Conservation (phyloP, 768 basidiomycete genomes). For the Boletus subcaerulescens region DNA sequence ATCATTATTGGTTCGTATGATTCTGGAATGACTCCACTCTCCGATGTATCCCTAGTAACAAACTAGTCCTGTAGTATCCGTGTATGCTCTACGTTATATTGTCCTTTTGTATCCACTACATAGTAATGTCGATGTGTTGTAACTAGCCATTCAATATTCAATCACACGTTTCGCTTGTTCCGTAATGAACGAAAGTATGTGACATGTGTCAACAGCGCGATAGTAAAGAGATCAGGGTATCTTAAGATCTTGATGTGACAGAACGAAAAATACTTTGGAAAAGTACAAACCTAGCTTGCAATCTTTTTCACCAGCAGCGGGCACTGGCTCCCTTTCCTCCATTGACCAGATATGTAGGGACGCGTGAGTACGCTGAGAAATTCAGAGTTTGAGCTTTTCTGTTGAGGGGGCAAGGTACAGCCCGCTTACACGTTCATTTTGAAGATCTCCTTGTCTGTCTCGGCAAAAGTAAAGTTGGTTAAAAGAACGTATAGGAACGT, state of each 20-base stretch:
- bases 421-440: conserved; percentile 60
- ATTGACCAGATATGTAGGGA: conserved; percentile 56
- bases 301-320: conserved; percentile 50
- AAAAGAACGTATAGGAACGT: conserved; percentile 68
- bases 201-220: background rate
- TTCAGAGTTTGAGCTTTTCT: background rate
- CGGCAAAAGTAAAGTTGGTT: conserved; percentile 58
- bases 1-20: conserved; percentile 10
- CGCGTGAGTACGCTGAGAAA: conserved; percentile 56
- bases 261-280: background rate
- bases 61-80: conserved; percentile 9
- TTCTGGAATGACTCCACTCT: background rate
- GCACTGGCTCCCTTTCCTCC: conserved; percentile 58
- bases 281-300: conserved; percentile 2
- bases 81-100: conserved; percentile 14
- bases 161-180: too few species aligned
- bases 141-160: background rate
- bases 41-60: conserved; percentile 26
- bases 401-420: background rate
- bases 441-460: conserved; percentile 50
- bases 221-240: background rate
- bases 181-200: background rate
- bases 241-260: background rate
- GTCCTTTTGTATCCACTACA: conserved; percentile 5
- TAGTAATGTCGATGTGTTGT: conserved; percentile 14